Conservation (phyloP, 257 asterid genomes). For the Jacaranda copaia region DNA sequence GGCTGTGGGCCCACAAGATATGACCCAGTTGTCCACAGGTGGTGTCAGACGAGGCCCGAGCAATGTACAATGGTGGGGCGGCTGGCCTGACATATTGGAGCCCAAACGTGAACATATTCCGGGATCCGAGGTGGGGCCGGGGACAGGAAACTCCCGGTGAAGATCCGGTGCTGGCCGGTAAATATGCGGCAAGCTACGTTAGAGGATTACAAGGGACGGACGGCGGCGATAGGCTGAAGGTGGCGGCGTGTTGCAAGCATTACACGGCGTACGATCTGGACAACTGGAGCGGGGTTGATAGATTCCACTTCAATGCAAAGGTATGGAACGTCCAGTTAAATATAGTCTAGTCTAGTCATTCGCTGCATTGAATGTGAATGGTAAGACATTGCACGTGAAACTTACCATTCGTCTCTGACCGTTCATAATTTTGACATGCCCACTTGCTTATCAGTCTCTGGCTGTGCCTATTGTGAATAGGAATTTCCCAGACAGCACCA, state of each 20-base stretch:
- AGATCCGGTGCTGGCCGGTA: conserved; percentile 74
- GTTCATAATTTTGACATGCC: too few species aligned
- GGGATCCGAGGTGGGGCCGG: conserved; percentile 96
- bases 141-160: conserved; percentile 97
- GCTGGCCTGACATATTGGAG: conserved; percentile 92
- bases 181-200: conserved; percentile 75
- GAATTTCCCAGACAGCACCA: too few species aligned
- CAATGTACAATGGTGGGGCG: conserved; percentile 85
- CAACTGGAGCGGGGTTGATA: conserved; percentile 79
- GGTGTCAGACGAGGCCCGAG: conserved; percentile 87
- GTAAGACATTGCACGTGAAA: conserved; percentile 4
- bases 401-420: background rate
- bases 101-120: conserved; percentile 84
- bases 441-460: too few species aligned
- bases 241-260: conserved; percentile 92
- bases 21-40: conserved; percentile 51
- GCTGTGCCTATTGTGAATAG: too few species aligned
- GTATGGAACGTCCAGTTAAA: too few species aligned
- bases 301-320: conserved; percentile 88
- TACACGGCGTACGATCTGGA: conserved; percentile 91
- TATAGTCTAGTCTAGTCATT: background rate
- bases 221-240: conserved; percentile 70
- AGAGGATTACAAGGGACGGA: conserved; percentile 75
- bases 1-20: conserved; percentile 36
- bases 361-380: background rate